These are phyloP conservation scores for Sporisorium graminicola DNA, from an alignment of 1,284 basidiomycete genomes.

Conservation along the genomic window DNA sequence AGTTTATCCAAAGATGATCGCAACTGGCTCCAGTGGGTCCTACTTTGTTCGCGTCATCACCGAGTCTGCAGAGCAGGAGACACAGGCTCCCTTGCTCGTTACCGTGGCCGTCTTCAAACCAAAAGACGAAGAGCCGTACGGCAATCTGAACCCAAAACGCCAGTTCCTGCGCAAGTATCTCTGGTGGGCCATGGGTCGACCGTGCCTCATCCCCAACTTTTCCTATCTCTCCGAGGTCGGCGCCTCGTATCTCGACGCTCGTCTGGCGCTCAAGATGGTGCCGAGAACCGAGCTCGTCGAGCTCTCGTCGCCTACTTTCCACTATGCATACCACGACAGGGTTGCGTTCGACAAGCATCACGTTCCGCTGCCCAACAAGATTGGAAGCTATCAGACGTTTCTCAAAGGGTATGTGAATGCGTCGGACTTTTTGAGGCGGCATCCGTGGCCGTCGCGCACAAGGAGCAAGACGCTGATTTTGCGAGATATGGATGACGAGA, in stretches of 20 bases:
- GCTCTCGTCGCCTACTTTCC: slow-evolving; percentile 74
- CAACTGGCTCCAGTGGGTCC: slow-evolving; percentile 64
- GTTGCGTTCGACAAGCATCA: slow-evolving; percentile 47
- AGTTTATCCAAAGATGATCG: slow-evolving; percentile 67
- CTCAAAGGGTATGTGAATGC: slow-evolving; percentile 87
- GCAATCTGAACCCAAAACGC: slow-evolving; percentile 67
- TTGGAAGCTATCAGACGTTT: slow-evolving; percentile 90
- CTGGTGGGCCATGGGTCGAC: slow-evolving; percentile 69
- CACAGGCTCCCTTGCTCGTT: not conserved
- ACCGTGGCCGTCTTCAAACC: slow-evolving; percentile 68
- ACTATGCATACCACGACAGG: slow-evolving; percentile 64
- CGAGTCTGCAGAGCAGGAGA: not conserved
- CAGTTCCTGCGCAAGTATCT: slow-evolving; percentile 67
- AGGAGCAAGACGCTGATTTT: slow-evolving; percentile 72
- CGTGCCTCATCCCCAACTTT: slow-evolving; percentile 68
- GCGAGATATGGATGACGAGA: slow-evolving; percentile 83
- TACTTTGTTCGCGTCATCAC: slow-evolving; percentile 59
- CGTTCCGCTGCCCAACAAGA: slow-evolving; percentile 68
- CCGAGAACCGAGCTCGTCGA: slow-evolving; percentile 86
- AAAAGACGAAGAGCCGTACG: slow-evolving; percentile 68
- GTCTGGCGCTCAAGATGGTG: slow-evolving; percentile 82
- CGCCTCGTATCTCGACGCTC: slow-evolving; percentile 83
- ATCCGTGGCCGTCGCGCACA: slow-evolving; percentile 88
- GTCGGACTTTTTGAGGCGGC: slow-evolving; percentile 83
- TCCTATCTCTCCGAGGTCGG: slow-evolving; percentile 78